Conservation (phyloP, 768 basidiomycete species). For the Boletus subcaerulescens region DNA sequence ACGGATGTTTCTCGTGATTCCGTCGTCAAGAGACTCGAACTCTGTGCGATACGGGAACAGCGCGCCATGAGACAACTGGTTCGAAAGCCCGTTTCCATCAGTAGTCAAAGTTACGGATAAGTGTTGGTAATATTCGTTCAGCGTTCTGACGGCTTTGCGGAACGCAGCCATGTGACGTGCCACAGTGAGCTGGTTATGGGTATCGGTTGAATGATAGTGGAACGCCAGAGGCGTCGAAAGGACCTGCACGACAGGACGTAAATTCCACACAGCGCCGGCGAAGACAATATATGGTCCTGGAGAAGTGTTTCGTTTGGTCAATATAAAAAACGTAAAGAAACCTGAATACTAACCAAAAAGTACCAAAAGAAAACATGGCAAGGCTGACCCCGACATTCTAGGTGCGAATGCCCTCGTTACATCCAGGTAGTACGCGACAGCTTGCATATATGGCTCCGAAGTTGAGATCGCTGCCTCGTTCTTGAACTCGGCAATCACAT, state of each 20-base stretch:
- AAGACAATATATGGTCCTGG: slow-evolving; percentile 28
- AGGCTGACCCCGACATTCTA: neutral
- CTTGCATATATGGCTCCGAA: neutral
- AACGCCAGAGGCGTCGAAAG: slow-evolving; percentile 26
- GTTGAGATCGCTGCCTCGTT: neutral
- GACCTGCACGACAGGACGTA: slow-evolving; percentile 21
- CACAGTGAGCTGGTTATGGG: neutral
- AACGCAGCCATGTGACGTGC: slow-evolving; percentile 28
- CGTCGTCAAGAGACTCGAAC: no score
- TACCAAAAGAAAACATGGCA: neutral
- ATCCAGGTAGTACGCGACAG: neutral
- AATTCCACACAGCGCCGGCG: slow-evolving; percentile 26
- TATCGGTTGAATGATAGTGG: slow-evolving; percentile 22
- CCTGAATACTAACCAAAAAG: no score
- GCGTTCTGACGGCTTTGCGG: slow-evolving; percentile 17
- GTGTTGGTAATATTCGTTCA: slow-evolving; percentile 23
- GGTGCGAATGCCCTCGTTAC: no score
- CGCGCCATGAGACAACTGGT: no score
- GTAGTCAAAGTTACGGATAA: no score
- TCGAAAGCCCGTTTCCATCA: no score
- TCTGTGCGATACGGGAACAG: no score
- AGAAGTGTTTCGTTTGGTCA: neutral
- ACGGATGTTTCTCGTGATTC: no score
- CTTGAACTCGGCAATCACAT: neutral
- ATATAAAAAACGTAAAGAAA: no score